These are phyloP conservation scores for Sporisorium exsertum DNA, from an alignment of 1,284 basidiomycete species.

Conservation along the genomic window DNA sequence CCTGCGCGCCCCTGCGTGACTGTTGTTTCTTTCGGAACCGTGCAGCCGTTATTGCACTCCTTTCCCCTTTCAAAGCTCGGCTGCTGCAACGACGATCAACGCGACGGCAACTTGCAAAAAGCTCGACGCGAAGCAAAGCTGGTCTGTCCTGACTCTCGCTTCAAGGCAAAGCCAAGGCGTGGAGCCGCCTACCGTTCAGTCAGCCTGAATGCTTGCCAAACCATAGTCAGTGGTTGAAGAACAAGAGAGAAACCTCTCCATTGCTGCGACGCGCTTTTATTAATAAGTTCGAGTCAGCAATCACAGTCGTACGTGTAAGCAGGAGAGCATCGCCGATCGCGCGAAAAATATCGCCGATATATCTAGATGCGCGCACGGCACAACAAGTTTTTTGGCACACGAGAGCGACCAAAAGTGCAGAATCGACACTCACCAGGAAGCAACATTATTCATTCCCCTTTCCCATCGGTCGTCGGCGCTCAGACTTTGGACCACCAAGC, in stretches of 20 bases:
- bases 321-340: neutral
- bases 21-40: no score
- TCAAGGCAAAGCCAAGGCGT: no score
- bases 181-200: no score
- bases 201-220: no score
- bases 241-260: neutral
- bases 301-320: neutral
- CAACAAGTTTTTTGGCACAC: neutral
- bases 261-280: no score
- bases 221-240: no score
- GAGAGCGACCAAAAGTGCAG: neutral
- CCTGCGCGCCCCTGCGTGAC: no score
- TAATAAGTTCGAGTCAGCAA: no score
- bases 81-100: slow-evolving; percentile 15
- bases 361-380: neutral
- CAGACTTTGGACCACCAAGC: neutral
- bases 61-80: neutral
- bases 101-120: neutral
- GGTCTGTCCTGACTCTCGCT: no score
- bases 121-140: neutral
- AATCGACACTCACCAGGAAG: neutral
- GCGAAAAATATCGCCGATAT: neutral
- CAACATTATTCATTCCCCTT: neutral
- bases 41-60: no score
- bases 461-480: slow-evolving; percentile 3